phyloP scores from a whole-genome alignment of 768 basidiomycete species.

The Kwoniella heveanensis region DNA sequence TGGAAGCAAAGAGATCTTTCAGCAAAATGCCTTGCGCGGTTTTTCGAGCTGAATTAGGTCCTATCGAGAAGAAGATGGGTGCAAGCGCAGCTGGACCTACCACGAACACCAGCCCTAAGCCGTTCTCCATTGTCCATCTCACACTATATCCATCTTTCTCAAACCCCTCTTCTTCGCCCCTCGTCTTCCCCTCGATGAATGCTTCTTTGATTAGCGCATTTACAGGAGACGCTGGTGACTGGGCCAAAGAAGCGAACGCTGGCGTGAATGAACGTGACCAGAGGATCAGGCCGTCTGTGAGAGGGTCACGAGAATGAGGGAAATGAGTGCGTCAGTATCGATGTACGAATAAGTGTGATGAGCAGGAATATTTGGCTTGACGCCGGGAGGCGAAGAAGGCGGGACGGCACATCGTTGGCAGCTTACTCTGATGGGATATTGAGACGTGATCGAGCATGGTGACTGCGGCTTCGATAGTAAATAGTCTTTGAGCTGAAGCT shows the following conservation, averaged over 20 bases:
- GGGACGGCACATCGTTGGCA: background rate
- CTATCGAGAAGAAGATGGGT: too few relatives aligned
- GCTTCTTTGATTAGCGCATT: slow-evolving; percentile 87
- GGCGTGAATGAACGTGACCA: slow-evolving; percentile 97
- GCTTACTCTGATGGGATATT: slow-evolving; percentile 84
- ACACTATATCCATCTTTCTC: slow-evolving; percentile 94
- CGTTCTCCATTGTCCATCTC: slow-evolving; percentile 92
- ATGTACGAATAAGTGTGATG: too few relatives aligned
- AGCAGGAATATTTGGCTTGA: too few relatives aligned
- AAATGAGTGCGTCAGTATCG: too few relatives aligned
- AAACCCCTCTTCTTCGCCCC: slow-evolving; percentile 70
- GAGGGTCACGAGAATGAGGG: slow-evolving; percentile 6
- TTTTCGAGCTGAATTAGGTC: too few relatives aligned
- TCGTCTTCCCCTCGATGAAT: slow-evolving; percentile 74
- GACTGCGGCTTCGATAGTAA: too few relatives aligned
- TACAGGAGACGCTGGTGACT: slow-evolving; percentile 75
- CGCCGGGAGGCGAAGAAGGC: background rate
- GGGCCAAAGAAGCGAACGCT: slow-evolving; percentile 69
- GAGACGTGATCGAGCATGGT: slow-evolving; percentile 92
- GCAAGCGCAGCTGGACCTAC: slow-evolving; percentile 60
- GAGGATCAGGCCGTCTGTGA: slow-evolving; percentile 80
- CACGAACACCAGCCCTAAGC: slow-evolving; percentile 94
- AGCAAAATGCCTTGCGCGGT: background rate
- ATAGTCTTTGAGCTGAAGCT: too few relatives aligned
- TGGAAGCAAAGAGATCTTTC: slow-evolving; percentile 49